Base-by-base conservation (phyloP, 768 basidiomycete species). In the Roridomyces roridus region DNA sequence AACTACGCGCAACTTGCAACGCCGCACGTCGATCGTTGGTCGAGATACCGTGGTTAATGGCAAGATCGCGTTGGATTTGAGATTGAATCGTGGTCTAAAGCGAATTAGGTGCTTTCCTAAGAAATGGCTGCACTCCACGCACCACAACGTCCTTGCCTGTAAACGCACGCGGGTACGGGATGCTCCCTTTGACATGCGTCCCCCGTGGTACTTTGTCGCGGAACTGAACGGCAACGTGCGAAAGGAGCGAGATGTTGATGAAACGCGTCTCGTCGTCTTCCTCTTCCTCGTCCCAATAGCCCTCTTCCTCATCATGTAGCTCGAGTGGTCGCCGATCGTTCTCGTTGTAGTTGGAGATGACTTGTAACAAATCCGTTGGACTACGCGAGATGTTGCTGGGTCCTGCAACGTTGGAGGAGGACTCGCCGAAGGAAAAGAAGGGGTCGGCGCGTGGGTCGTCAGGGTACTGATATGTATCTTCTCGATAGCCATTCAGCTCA, bases 71-170 rank as follows among this genome's bases (percentile, higher is more conserved):
- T 70, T 92, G 91, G 25, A 98, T 92, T 65, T 91, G 88, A 1
- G 85, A 84, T 69, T 96, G 93, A 34, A 95, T 92, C 0, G 92
- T 92, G 2, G 89, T 92, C 14, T 37, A n/a, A n/a, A n/a, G n/a
- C n/a, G n/a, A n/a, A n/a, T n/a, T n/a, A n/a, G n/a, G n/a, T n/a
- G n/a, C n/a, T n/a, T n/a, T n/a, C n/a, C n/a, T n/a, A n/a, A n/a
- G n/a, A n/a, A n/a, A n/a, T n/a, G n/a, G n/a, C n/a, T n/a, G n/a
- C n/a, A n/a, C n/a, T n/a, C n/a, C n/a, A 80, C 92, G 67, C 74
- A 95, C 91, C 62, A 98, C 94, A 31, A 96, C 86, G 66, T 98
- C 94, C 66, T 92, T 92, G 6, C 96, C 96, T 3, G 96, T 98
- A 64, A 98, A 98, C 20, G 92, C 90, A 4, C 86, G 79, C 5